Evolutionary conservation across 257 asterid genomes (phyloP).

Genomic region (Scutellaria barbata): DNA sequence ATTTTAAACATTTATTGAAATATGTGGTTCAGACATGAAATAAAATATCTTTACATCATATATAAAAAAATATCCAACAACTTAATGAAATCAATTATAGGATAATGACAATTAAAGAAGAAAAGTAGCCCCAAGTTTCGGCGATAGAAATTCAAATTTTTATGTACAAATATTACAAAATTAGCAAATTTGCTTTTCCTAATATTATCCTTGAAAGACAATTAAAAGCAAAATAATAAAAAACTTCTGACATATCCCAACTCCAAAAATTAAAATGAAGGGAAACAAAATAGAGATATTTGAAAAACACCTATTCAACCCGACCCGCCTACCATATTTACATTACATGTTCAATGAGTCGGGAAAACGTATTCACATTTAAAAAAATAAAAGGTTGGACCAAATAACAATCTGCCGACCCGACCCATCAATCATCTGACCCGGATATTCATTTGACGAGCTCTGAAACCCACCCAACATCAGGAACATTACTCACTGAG

Average conservation of each 20-base stretch:
- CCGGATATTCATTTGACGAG: conserved; percentile 46
- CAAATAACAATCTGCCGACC: conserved; percentile 22
- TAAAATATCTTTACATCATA: too few relatives aligned
- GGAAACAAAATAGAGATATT: conserved; percentile 32
- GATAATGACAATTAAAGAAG: too few relatives aligned
- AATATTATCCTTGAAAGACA: too few relatives aligned
- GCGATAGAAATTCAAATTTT: too few relatives aligned
- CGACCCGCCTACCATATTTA: conserved; percentile 40
- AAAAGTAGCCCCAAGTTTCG: too few relatives aligned
- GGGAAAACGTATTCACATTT: conserved; percentile 34
- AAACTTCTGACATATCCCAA: background rate
- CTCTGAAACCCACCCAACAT: conserved; percentile 67
- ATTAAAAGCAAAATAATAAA: conserved; percentile 30
- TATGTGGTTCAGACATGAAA: too few relatives aligned
- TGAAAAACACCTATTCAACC: conserved; percentile 23
- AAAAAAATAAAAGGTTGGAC: conserved; percentile 14
- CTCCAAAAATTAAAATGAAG: conserved; percentile 23
- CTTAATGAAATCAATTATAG: too few relatives aligned
- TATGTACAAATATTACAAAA: too few relatives aligned
- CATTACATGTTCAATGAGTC: conserved; percentile 31
- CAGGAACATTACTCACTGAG: conserved; percentile 24
- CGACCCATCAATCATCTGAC: conserved; percentile 17
- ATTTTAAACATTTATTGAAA: too few relatives aligned
- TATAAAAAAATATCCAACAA: too few relatives aligned
- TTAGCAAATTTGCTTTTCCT: too few relatives aligned